Percentiles rank a stretch among this genome's conserved stretches.
These are phyloP conservation scores for Eragrostis tef DNA, from an alignment of 202 grass and related monocot species.

Conservation along the genomic window DNA sequence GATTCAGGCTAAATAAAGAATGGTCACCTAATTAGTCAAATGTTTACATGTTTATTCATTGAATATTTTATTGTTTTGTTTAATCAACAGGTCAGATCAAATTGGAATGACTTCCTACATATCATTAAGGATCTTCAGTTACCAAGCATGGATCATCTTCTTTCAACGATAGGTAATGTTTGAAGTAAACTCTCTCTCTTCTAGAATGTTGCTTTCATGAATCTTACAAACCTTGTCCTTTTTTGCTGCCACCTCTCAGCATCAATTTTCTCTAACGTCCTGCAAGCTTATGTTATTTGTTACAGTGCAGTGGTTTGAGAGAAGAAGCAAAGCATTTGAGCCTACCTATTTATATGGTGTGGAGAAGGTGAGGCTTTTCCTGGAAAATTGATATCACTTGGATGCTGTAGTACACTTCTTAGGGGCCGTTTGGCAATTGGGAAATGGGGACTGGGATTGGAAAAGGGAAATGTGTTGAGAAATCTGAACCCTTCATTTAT, in stretches of 20 bases:
- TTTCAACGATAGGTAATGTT: constrained; percentile 65
- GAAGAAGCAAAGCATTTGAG: constrained; percentile 93
- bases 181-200: constrained; percentile 40
- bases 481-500: too few species aligned
- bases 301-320: constrained; percentile 97
- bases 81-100: constrained; percentile 75
- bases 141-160: constrained; percentile 69
- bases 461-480: too few species aligned
- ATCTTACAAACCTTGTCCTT: constrained; percentile 13
- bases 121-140: constrained; percentile 64
- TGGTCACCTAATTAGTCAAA: constrained; percentile 4
- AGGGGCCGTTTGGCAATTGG: too few species aligned
- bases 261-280: constrained; percentile 47
- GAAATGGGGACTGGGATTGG: too few species aligned
- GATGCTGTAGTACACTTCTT: background rate
- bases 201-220: constrained; percentile 25
- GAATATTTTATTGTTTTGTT: constrained; percentile 54
- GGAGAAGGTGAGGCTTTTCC: constrained; percentile 72
- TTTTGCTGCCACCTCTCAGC: constrained; percentile 4
- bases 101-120: constrained; percentile 84
- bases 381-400: constrained; percentile 36
- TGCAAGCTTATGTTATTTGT: constrained; percentile 55
- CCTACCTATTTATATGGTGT: constrained; percentile 93
- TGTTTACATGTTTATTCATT: constrained; percentile 21
- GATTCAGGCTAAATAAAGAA: constrained; percentile 13